Evolutionary conservation across 345 rosid genomes (phyloP), one percentile per base, ranked within the genome.

Genomic region (Eucalyptus tenuipes): DNA sequence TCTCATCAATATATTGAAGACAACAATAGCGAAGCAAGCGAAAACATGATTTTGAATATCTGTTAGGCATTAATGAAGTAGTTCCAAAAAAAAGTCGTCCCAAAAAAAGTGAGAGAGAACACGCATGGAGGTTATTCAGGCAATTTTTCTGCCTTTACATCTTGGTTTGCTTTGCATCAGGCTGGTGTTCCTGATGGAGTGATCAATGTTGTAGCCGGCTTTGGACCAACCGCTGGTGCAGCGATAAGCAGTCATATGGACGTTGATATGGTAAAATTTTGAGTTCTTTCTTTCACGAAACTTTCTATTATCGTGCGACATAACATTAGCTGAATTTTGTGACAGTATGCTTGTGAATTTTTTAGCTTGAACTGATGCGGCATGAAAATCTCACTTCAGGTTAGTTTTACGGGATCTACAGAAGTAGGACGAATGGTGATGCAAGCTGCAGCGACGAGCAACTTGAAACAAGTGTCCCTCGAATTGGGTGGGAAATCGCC

Each of bases 401-500:
- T 97, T 57, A 90, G 96, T 57, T 97, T 97, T 90, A 97, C 99
- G 0, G 98, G 99, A 13, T 97, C 99, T 15, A 97, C 99, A 7
- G 95, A 94, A 49, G 95, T 93, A 8, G 99, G 99, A 25, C 93
- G 94, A 33, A 90, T 88, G 87, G 92, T 97, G 53, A 94, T 97
- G 96, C 91, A 93, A 59, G 95, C 97, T 6, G 94, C 99, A 48
- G 99, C 98, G 3, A 27, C 86, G 52, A 96, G 98, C 90, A 97
- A 96, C 88, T 91, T 97, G 90, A 97, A 97, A 71, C 91, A 88
- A 24, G 94, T 97, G 12, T 92, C 98, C 1, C 92, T 97, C 1
- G 99, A 97, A 87, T 89, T 96, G 33, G 99, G 99, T 4, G 98
- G 98, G 12, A 97, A 97, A 90, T 96, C 98, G 7, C 99, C 99